Conservation (phyloP, 176 grass and related monocot genomes). For the Aegilops umbellulata region DNA sequence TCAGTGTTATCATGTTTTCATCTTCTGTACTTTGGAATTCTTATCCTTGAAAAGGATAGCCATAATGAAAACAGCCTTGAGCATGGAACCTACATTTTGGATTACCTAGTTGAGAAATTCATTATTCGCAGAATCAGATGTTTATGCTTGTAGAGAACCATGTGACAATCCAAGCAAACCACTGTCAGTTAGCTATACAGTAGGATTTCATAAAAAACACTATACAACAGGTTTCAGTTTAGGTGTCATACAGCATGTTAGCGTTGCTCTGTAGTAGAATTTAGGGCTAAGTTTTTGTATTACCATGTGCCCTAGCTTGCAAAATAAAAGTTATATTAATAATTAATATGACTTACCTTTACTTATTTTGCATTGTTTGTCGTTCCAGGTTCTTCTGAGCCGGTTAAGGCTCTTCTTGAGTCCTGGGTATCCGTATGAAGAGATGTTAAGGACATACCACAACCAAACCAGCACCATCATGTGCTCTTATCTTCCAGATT, state of each 20-base stretch:
- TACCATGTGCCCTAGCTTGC: background rate
- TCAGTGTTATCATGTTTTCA: background rate
- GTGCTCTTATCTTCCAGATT: conserved; percentile 92
- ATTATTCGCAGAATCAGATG: background rate
- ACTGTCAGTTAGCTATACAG: background rate
- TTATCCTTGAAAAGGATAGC: background rate
- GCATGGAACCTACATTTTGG: background rate
- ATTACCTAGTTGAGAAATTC: background rate
- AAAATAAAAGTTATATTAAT: background rate
- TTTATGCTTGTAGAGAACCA: background rate
- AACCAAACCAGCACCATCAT: conserved; percentile 93
- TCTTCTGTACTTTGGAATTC: background rate
- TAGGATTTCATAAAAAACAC: background rate
- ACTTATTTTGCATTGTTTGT: conserved; percentile 14
- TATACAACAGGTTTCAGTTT: background rate
- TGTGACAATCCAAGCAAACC: conserved; percentile 1
- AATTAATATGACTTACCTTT: background rate
- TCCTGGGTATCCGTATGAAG: conserved; percentile 95
- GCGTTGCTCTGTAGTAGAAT: background rate
- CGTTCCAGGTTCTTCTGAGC: conserved; percentile 82
- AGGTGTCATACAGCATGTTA: background rate
- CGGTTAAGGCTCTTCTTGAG: conserved; percentile 96
- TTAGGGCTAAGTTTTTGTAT: background rate
- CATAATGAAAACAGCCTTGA: background rate
- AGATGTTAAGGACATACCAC: conserved; percentile 84